Percentiles rank a stretch among this genome's conserved stretches.
These are phyloP conservation scores for Botrytis elliptica DNA, from an alignment of 2,329 filamentous ascomycete genomes.

Conservation along the genomic window DNA sequence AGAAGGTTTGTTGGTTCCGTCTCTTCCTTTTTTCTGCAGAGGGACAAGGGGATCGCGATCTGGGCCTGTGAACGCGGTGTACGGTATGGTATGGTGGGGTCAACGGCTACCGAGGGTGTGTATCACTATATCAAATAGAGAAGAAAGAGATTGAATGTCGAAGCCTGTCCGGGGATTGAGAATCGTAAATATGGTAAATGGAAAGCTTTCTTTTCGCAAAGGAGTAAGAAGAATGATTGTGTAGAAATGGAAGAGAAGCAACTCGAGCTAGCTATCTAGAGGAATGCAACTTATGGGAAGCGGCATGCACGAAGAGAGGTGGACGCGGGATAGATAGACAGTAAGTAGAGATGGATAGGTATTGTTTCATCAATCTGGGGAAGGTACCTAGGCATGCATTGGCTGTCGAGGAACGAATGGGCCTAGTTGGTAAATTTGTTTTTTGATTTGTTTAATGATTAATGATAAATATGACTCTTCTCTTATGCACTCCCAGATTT, in stretches of 20 bases:
- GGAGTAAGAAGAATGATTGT: background rate
- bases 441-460: background rate
- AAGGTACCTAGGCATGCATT: slow-evolving; percentile 30
- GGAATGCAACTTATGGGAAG: slow-evolving; percentile 19
- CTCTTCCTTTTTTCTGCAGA: background rate
- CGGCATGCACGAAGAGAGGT: slow-evolving; percentile 9
- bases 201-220: background rate
- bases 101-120: slow-evolving; percentile 20
- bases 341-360: background rate
- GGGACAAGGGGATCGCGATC: slow-evolving; percentile 13
- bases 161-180: slow-evolving; percentile 1
- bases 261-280: background rate
- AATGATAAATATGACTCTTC: background rate
- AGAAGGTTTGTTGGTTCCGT: background rate
- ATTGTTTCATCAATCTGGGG: slow-evolving; percentile 37
- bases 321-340: background rate
- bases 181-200: background rate
- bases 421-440: background rate
- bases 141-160: slow-evolving; percentile 17
- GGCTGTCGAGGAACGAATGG: slow-evolving; percentile 21
- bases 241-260: background rate
- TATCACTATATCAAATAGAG: slow-evolving; percentile 21
- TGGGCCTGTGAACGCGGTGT: slow-evolving; percentile 18
- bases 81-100: slow-evolving; percentile 20
- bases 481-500: background rate